phyloP scores from a whole-genome alignment of 202 grass and related monocot species.

The Tripidium arundinaceum region DNA sequence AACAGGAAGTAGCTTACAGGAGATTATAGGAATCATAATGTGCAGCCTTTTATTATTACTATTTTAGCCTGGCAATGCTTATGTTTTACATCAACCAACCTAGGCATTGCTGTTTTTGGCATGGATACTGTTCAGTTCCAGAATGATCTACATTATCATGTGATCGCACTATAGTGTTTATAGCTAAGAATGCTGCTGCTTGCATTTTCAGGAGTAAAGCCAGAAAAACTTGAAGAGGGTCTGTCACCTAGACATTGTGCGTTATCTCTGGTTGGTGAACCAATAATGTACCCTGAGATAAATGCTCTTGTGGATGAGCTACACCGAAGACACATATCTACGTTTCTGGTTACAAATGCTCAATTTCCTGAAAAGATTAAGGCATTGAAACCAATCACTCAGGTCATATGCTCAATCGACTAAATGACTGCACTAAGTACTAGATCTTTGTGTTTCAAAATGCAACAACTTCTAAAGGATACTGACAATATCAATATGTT shows the following conservation, averaged over 20 bases:
- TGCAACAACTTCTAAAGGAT: constrained; percentile 18
- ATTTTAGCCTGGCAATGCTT: neutral
- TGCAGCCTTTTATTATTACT: neutral
- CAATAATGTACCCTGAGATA: constrained; percentile 99
- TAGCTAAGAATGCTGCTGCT: constrained; percentile 7
- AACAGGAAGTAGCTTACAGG: neutral
- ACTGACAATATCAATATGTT: constrained; percentile 24
- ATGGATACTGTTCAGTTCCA: neutral
- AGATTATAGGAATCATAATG: neutral
- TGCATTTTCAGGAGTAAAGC: constrained; percentile 67
- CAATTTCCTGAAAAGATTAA: constrained; percentile 97
- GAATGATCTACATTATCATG: neutral
- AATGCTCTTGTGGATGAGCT: constrained; percentile 91
- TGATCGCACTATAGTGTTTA: neutral
- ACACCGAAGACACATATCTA: constrained; percentile 80
- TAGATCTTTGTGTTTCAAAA: neutral
- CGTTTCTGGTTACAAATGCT: constrained; percentile 97
- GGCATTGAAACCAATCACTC: constrained; percentile 72
- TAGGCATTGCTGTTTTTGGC: neutral
- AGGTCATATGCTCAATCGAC: constrained; percentile 45
- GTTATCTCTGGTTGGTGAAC: constrained; percentile 94
- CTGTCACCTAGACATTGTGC: constrained; percentile 86
- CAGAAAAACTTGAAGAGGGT: constrained; percentile 74
- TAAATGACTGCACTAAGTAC: neutral
- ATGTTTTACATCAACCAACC: neutral